A percentile compares a stretch with the other conserved stretches of the same genome.
Conservation (phyloP, 176 grass and related monocot genomes). For the Zizania latifolia region DNA sequence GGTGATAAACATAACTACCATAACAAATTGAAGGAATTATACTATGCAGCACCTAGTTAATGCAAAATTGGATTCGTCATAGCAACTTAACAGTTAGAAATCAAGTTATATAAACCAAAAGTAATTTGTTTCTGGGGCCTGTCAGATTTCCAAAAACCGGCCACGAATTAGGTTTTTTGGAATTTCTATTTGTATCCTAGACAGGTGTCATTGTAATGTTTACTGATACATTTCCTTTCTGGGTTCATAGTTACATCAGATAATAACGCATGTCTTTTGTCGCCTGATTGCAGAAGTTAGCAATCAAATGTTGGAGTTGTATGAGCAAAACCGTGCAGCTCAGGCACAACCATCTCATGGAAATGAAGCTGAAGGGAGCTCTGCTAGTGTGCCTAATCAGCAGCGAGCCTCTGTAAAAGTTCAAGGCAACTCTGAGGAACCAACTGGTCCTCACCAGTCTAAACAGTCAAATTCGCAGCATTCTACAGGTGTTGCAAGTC, state of each 20-base stretch:
- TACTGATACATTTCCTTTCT: not conserved
- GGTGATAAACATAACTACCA: constrained; percentile 3
- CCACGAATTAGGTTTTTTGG: not conserved
- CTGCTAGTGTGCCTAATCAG: constrained; percentile 60
- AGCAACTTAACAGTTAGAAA: not conserved
- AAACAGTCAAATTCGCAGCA: constrained; percentile 30
- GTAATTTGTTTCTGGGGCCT: not conserved
- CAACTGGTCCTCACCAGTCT: constrained; percentile 30
- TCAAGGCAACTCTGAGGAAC: constrained; percentile 44
- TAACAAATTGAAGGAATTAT: constrained; percentile 1
- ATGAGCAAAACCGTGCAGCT: constrained; percentile 59
- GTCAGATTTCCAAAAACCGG: not conserved
- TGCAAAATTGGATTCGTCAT: not conserved
- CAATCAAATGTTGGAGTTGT: constrained; percentile 94
- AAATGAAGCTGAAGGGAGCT: constrained; percentile 73
- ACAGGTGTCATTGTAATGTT: not conserved
- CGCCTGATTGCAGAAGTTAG: constrained; percentile 57
- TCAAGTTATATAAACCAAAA: not conserved
- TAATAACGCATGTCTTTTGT: constrained; percentile 4
- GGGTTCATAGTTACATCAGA: not conserved
- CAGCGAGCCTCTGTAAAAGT: constrained; percentile 43
- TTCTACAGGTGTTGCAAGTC: constrained; percentile 27
- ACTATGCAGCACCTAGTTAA: not conserved
- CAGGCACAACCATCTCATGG: constrained; percentile 45
- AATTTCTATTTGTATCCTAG: not conserved